phyloP scores from a whole-genome alignment of 345 rosid species.

The Eucalyptus pauciflora region DNA sequence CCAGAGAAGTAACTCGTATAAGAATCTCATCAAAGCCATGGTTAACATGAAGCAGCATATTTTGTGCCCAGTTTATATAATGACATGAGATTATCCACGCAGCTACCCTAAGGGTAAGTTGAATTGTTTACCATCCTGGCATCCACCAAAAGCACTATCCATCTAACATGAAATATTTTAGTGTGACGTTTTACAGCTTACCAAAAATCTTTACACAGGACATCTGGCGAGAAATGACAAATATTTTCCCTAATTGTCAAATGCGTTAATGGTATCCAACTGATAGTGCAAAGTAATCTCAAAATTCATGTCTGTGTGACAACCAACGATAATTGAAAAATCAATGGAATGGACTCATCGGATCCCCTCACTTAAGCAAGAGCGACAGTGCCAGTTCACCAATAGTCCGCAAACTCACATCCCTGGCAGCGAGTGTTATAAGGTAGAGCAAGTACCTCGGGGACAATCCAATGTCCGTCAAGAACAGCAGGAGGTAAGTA shows the following conservation, averaged over 20 bases:
- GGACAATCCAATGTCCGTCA: constrained; percentile 84
- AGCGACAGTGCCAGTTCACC: neutral
- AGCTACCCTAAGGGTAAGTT: neutral
- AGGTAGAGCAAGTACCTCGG: constrained; percentile 34
- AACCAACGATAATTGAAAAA: neutral
- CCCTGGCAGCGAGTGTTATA: neutral
- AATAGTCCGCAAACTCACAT: neutral
- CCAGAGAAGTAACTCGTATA: neutral
- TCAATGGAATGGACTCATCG: neutral
- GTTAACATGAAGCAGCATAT: neutral
- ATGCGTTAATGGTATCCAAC: neutral
- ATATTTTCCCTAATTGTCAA: neutral
- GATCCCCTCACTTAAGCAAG: neutral
- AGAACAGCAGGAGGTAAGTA: constrained; percentile 77
- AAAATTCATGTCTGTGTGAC: neutral
- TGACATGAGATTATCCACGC: neutral
- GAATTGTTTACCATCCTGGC: neutral
- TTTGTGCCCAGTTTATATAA: neutral
- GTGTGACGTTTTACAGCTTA: neutral
- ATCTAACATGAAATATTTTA: neutral
- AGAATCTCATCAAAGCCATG: neutral
- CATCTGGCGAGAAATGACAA: neutral
- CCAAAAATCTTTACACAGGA: neutral
- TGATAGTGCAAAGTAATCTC: neutral
- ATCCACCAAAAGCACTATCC: neutral